Evolutionary conservation across 202 grass and related monocot genomes (phyloP), one percentile per base, ranked within the genome.

Genomic region (Zoysia matrella): DNA sequence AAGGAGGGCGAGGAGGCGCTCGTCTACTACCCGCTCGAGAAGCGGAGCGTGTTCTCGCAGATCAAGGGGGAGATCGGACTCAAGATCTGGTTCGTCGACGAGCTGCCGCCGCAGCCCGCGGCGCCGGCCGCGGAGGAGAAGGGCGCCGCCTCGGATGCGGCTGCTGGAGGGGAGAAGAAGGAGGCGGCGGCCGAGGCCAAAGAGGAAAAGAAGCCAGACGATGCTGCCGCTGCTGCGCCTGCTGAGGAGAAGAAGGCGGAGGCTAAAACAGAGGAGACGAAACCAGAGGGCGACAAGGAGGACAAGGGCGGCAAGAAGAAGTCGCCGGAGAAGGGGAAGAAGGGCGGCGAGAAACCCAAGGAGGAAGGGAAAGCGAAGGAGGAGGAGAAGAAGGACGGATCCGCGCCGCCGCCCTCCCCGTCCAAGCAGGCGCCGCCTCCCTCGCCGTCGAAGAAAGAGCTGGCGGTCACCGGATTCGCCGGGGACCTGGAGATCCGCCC

Each of bases 11-110:
- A 92, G 0, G 92, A 98, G 80, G 41, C 76, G 69, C 86, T 98
- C 73, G 81, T 95, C 45, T 98, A 95, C 80, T 98, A 95, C 70
- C 90, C 92, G 43, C 83, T 98, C 57, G 92, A 98, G 85, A 98
- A 95, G 89, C 80, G 95, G 81, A 93, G 92, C 72, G 95, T 98
- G 0, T 98, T 98, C 56, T 98, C 95, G 2, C 95, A 98, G 84
- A 91, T 98, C 75, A 98, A 98, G 83, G 95, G 95, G 7, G 95
- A 98, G 86, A 93, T 95, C 65, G 95, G 92, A 2, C 81, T 98
- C 47, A 91, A 91, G 82, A 71, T 98, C 73, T 95, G 86, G 84
- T 93, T 93, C 81, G 80, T 95, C 42, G 95, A 98, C 48, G 95
- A 91, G 51, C 85, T 13, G 50, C 82, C 86, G 9, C 36, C 85